Evolutionary conservation across 306 rosid genomes (phyloP), one percentile per base, ranked within the genome.

Genomic region (peach (Prunus persica)): DNA sequence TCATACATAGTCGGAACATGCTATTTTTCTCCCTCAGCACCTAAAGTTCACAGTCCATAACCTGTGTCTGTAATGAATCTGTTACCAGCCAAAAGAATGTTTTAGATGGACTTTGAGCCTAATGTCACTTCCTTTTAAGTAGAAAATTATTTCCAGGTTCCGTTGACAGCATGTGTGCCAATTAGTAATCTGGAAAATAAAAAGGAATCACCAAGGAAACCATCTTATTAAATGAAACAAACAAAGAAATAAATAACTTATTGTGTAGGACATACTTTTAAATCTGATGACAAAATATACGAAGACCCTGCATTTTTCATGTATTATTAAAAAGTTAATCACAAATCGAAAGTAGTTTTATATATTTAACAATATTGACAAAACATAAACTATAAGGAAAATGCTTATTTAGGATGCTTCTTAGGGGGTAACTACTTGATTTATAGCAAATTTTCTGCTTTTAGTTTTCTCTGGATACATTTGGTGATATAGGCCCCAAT

Each of bases 401-500:
- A n/a, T 11, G 78, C 11, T 74, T 2, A 2, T 8, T 3, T 47
- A 28, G 1, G 47, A 47, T 19, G 24, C 51, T 11, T 50, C 46
- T 22, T 22, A 22, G 51, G 22, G 43, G 43, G 43, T 52, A 34
- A 6, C 11, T 45, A 14, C 22, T 10, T 18, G 54, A 58, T 56
- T 27, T 45, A 27, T 57, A 11, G 55, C 57, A 3, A 73, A 66
- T 16, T 57, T n/a, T 18, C n/a, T 62, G 30, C 25, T 60, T 49
- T 50, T 54, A 56, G 45, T 22, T 63, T n/a, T 63, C 24, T 74
- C 43, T 34, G 9, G 70, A 8, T 51, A 15, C 57, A 24, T 41
- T 75, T 70, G 67, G 89, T 80, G 68, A 85, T 71, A 63, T 75
- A 61, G 72, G 71, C 76, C 55, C 70, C 65, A 71, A 60, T 81